phyloP scores from a whole-genome alignment of 441 rosid species.

The Flueggea neowawraea region DNA sequence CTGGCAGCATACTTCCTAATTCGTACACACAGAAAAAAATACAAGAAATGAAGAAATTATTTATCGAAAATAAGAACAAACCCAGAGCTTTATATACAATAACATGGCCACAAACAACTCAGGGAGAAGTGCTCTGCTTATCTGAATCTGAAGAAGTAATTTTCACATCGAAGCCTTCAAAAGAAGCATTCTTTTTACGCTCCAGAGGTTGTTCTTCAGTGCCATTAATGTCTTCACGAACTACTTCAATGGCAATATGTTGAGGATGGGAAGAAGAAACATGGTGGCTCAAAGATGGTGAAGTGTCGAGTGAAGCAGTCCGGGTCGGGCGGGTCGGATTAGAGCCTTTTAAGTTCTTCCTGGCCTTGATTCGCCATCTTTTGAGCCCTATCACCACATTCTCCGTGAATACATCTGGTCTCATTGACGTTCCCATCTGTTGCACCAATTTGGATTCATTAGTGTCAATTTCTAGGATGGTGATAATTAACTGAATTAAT shows the following conservation, averaged over 20 bases:
- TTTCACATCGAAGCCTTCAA: conserved; percentile 26
- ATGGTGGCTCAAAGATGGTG: conserved; percentile 29
- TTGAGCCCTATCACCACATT: conserved; percentile 48
- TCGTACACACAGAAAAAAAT: too few species aligned
- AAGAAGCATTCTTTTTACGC: conserved; percentile 14
- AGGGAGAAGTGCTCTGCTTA: too few species aligned
- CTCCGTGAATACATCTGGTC: conserved; percentile 53
- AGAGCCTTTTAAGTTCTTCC: conserved; percentile 24
- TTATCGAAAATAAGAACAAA: too few species aligned
- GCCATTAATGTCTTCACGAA: conserved; percentile 3
- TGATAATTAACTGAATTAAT: not conserved
- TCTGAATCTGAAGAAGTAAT: not conserved
- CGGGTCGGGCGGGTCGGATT: conserved; percentile 1
- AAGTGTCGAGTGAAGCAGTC: conserved; percentile 10
- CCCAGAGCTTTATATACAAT: too few species aligned
- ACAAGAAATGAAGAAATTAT: too few species aligned
- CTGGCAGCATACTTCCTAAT: too few species aligned
- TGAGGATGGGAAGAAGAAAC: conserved; percentile 9
- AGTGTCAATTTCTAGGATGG: not conserved
- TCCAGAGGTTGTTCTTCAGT: conserved; percentile 1
- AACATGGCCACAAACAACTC: too few species aligned
- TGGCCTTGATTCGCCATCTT: conserved; percentile 60
- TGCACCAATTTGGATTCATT: not conserved
- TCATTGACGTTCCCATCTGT: conserved; percentile 84
- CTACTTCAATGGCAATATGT: conserved; percentile 9